These are phyloP conservation scores for Sordaria brevicollis DNA, from an alignment of 495 filamentous ascomycete species.

Conservation along the genomic window DNA sequence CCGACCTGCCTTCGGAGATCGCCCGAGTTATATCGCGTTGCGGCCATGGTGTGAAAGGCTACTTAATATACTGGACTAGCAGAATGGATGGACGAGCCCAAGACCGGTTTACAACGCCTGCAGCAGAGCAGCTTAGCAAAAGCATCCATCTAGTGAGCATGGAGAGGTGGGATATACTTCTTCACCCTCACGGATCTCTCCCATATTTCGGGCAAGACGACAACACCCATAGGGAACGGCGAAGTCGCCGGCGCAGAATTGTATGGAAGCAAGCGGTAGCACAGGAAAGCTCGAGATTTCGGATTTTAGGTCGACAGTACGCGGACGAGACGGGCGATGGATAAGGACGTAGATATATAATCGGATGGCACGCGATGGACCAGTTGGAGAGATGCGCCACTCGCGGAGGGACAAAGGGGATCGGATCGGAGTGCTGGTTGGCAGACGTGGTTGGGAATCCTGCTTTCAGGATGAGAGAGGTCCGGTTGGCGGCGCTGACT, in stretches of 20 bases:
- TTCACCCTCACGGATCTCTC: slow-evolving; percentile 24
- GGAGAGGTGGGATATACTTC: slow-evolving; percentile 10
- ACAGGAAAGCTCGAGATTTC: background rate
- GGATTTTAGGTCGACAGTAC: background rate
- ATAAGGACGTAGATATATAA: background rate
- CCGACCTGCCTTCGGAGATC: slow-evolving; percentile 39
- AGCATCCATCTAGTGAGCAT: background rate
- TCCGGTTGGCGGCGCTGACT: background rate
- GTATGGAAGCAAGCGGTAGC: background rate
- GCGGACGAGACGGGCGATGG: background rate
- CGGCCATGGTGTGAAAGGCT: slow-evolving; percentile 25
- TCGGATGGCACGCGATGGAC: background rate
- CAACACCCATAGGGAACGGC: slow-evolving; percentile 17
- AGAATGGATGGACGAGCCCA: slow-evolving; percentile 8
- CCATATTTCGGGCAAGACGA: slow-evolving; percentile 22
- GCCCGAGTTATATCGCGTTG: slow-evolving; percentile 31
- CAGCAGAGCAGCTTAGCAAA: slow-evolving; percentile 2
- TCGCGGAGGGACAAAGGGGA: background rate
- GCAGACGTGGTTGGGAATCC: background rate
- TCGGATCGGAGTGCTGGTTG: background rate
- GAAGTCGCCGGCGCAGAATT: background rate
- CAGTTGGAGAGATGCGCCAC: background rate
- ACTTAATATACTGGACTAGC: slow-evolving; percentile 6
- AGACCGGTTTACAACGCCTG: slow-evolving; percentile 23
- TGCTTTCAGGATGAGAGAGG: background rate